Evolutionary conservation across 148 eudicot species (phyloP).

Genomic region (Limonium bicolor): DNA sequence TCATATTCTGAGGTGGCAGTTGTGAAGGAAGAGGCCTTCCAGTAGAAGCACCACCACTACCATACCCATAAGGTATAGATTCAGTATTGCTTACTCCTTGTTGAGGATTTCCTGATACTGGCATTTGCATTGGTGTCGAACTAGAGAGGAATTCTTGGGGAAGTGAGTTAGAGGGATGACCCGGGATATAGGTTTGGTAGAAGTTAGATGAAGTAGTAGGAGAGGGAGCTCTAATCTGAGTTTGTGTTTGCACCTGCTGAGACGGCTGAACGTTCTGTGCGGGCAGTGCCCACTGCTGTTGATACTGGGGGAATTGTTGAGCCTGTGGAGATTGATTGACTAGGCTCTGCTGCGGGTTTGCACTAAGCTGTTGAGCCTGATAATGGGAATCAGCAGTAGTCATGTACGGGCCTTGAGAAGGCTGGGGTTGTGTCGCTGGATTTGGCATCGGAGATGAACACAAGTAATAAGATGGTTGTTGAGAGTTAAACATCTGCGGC

Average conservation of each 20-base stretch:
- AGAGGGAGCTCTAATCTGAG: conserved; percentile 37
- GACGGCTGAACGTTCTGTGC: conserved; percentile 27
- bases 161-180: conserved; percentile 42
- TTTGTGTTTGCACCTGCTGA: conserved; percentile 36
- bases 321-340: conserved; percentile 1
- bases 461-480: conserved; percentile 40
- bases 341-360: conserved; percentile 31
- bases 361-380: conserved; percentile 24
- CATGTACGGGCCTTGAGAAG: conserved; percentile 39
- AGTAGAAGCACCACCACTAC: no score
- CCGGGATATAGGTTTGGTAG: conserved; percentile 49
- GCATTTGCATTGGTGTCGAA: conserved; percentile 70
- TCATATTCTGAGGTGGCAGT: conserved; percentile 35
- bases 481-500: conserved; percentile 9
- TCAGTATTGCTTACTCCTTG: conserved; percentile 19
- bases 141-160: conserved; percentile 35
- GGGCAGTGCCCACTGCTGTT: conserved; percentile 9
- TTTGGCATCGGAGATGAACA: conserved; percentile 32
- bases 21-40: conserved; percentile 34
- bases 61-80: background rate
- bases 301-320: conserved; percentile 6
- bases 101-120: conserved; percentile 45
- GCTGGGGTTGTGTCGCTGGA: conserved; percentile 22
- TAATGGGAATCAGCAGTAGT: conserved; percentile 36
- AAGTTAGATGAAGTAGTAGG: conserved; percentile 8